Evolutionary conservation across 2,329 filamentous ascomycete genomes (phyloP).

Genomic region (Xylaria sp.): DNA sequence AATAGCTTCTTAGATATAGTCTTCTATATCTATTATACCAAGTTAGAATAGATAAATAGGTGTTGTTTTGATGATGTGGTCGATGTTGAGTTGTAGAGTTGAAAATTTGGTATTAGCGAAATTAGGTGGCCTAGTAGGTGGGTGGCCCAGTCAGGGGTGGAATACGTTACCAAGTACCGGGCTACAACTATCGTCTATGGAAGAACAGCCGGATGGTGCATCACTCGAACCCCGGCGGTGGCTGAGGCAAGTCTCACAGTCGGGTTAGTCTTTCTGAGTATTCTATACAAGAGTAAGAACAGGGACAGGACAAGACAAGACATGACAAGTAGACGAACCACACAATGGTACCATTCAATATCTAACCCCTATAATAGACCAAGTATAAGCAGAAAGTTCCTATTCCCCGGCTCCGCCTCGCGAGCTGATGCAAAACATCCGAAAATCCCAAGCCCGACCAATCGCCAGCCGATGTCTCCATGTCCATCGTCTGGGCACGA

Average conservation of each 20-base stretch:
- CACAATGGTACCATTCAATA: background rate
- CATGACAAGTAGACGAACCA: background rate
- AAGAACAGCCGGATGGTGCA: slow-evolving; percentile 29
- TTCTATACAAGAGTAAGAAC: no score
- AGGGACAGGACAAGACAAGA: background rate
- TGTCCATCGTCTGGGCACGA: slow-evolving; percentile 12
- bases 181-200: slow-evolving; percentile 3
- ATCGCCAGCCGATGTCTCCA: slow-evolving; percentile 7
- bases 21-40: no score
- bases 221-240: slow-evolving; percentile 5
- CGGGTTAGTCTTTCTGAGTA: no score
- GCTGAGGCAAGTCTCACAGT: slow-evolving; percentile 9
- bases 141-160: no score
- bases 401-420: slow-evolving; percentile 8
- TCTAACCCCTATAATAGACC: no score
- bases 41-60: no score
- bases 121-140: no score
- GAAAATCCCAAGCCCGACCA: slow-evolving; percentile 16
- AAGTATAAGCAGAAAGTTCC: no score
- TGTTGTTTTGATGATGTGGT: no score
- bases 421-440: slow-evolving; percentile 23
- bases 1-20: no score
- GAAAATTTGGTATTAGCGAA: no score
- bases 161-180: slow-evolving; percentile 15
- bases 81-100: no score